Evolutionary conservation across 306 rosid species (phyloP).

Genomic region (Alnus glutinosa): DNA sequence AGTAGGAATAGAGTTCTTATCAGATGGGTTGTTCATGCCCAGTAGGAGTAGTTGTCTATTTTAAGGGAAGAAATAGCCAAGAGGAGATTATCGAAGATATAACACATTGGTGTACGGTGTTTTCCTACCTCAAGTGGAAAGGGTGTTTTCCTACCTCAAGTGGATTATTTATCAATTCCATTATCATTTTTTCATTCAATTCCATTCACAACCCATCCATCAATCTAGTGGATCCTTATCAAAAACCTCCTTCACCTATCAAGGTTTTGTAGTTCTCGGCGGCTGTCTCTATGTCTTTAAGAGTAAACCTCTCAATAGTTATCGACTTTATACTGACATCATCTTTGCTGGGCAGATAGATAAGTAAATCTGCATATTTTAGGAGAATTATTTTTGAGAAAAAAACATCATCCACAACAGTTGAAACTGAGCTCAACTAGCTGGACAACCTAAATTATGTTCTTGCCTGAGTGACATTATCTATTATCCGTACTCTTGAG

Average conservation of each 20-base stretch:
- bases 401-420: background rate
- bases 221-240: too few species aligned
- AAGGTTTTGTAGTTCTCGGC: slow-evolving; percentile 70
- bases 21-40: too few species aligned
- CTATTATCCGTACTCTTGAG: background rate
- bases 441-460: slow-evolving; percentile 21
- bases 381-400: slow-evolving; percentile 5
- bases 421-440: slow-evolving; percentile 23
- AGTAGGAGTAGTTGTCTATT: too few species aligned
- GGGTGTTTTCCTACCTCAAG: too few species aligned
- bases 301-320: slow-evolving; percentile 57
- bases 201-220: too few species aligned
- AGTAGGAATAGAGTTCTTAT: too few species aligned
- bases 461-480: background rate
- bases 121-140: too few species aligned
- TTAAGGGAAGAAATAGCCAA: too few species aligned
- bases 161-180: too few species aligned
- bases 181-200: too few species aligned
- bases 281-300: slow-evolving; percentile 62
- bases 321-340: slow-evolving; percentile 61
- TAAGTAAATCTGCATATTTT: slow-evolving; percentile 58
- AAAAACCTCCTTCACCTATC: slow-evolving; percentile 96
- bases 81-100: too few species aligned
- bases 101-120: too few species aligned
- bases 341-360: slow-evolving; percentile 68